Conservation (phyloP, 176 grass and related monocot species). For the Phyllostachys edulis region DNA sequence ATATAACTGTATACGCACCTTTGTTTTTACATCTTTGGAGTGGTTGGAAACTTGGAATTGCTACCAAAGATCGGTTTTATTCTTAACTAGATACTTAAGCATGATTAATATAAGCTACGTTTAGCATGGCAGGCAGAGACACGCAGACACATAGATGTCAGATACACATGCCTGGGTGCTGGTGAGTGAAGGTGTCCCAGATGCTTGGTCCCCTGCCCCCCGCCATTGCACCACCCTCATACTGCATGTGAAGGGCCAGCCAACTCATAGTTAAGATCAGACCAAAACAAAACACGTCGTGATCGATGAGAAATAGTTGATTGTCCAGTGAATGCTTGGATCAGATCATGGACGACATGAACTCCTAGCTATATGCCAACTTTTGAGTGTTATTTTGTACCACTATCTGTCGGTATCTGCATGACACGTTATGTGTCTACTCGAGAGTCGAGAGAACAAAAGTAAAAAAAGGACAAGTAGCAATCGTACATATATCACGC, state of each 20-base stretch:
- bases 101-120: neutral
- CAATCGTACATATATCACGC: too few species aligned
- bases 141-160: too few species aligned
- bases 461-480: too few species aligned
- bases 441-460: too few species aligned
- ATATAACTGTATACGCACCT: neutral
- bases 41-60: too few species aligned
- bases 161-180: slow-evolving; percentile 27
- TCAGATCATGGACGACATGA: neutral
- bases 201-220: slow-evolving; percentile 46
- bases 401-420: neutral
- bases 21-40: neutral
- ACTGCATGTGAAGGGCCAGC: neutral
- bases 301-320: neutral
- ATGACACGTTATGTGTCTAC: too few species aligned
- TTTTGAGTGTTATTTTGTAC: neutral
- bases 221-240: slow-evolving; percentile 39
- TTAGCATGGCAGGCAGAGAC: too few species aligned
- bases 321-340: neutral
- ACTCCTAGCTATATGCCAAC: neutral
- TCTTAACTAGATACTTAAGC: neutral
- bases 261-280: neutral
- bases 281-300: too few species aligned
- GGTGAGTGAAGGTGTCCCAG: slow-evolving; percentile 40
- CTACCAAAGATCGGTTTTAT: neutral